Base-by-base conservation (phyloP, 2,329 filamentous ascomycete species). In the Aspergillus carbonarius region DNA sequence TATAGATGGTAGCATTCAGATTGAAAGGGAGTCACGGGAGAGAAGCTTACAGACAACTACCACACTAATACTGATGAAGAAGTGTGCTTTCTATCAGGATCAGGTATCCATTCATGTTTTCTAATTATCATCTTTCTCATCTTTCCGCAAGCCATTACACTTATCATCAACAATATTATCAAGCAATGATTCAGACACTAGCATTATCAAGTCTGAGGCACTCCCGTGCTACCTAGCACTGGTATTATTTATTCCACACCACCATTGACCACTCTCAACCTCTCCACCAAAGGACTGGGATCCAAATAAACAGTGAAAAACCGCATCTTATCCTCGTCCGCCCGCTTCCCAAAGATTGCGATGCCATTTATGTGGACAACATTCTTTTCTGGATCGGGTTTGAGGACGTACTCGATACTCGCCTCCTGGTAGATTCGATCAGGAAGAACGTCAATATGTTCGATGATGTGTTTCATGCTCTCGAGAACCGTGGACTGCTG, bases 391-490 rank as follows among this genome's bases (percentile, higher is more conserved):
- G 13, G 20, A 9, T 47, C 42, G 12, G 20, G 23, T 13, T 25
- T 30, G 7, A 47, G 15, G 15, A 30, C 25, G 15, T 47, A 47
- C 23, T 47, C 23, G 15, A 47, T 30, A 15, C 15, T 30, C 20
- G 42, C 20, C 25, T 47, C 42, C 13, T 27, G 20, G 23, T 47
- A 47, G 9, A 47, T 30, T 6, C 42, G 42, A 30, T 47, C 42
- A n/a, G 42, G 25, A 8, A 47, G 23, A n/a, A 47, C 42, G 4
- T 47, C 42, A 23, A 47, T 4, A n/a, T 53, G 50, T 7, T 35
- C 34, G 23, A 53, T 32, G 15, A 35, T 53, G 17, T 53, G 50
- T 17, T 53, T 53, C 50, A 53, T 53, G 15, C 35, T 40, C 23
- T 18, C 34, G 9, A 53, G 15, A 4, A 42, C 23, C 34, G 25